A percentile compares a stretch with the other conserved stretches of the same genome.
Evolutionary conservation across 2,329 filamentous ascomycete species (phyloP).

Genomic region (Aspergillus hortae): DNA sequence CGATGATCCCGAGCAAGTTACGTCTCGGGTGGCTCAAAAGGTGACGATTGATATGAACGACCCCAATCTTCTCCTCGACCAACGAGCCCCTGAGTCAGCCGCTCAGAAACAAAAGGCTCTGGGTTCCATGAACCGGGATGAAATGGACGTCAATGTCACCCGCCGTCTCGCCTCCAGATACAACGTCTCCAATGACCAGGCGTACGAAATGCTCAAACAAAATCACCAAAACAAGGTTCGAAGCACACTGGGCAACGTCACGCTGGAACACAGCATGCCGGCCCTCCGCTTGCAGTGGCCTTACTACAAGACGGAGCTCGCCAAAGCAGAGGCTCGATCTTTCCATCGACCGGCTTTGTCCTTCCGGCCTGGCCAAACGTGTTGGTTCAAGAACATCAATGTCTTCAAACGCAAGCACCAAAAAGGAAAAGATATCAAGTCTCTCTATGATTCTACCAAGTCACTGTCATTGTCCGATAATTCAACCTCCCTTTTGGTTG

Average conservation of each 20-base stretch:
- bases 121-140: conserved; percentile 43
- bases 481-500: conserved; percentile 79
- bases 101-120: conserved; percentile 49
- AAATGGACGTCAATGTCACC: conserved; percentile 66
- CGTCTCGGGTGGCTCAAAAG: conserved; percentile 69
- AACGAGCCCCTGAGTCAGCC: conserved; percentile 62
- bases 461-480: conserved; percentile 87
- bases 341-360: conserved; percentile 80
- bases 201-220: conserved; percentile 92
- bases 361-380: conserved; percentile 66
- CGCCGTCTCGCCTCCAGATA: conserved; percentile 77
- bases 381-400: conserved; percentile 69
- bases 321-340: conserved; percentile 67
- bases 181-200: conserved; percentile 94
- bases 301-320: conserved; percentile 86
- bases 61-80: conserved; percentile 78
- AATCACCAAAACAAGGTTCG: conserved; percentile 96
- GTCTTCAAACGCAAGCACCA: conserved; percentile 76
- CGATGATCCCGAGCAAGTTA: conserved; percentile 74
- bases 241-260: conserved; percentile 83
- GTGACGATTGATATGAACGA: conserved; percentile 86
- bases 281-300: conserved; percentile 90
- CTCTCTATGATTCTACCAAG: conserved; percentile 74
- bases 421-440: conserved; percentile 72
- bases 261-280: conserved; percentile 92